Base-by-base conservation (phyloP, 116 monocot genomes). In the Papilionanthe hybrid region DNA sequence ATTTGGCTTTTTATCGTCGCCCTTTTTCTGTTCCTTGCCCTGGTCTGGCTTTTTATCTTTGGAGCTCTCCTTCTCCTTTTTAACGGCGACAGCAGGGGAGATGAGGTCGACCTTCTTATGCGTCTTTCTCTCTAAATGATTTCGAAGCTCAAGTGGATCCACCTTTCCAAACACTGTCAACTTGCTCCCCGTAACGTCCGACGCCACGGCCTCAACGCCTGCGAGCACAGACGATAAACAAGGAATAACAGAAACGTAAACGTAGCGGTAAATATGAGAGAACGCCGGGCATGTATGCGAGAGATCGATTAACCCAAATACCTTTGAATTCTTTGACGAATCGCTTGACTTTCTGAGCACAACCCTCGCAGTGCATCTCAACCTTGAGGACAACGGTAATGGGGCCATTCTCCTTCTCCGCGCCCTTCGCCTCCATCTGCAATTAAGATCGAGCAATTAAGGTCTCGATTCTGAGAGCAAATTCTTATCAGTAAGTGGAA, bases 41-140 rank as follows among this genome's bases (percentile, higher is more conserved):
- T 56, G 28, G 57, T 42, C 78, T 20, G 55, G 67, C 75, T 87
- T 81, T 60, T 84, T 1, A 11, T 19, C 71, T 17, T 76, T 76
- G 43, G 66, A 37, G 77, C 50, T 57, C 57, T 58, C 41, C 45
- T 45, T 45, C 49, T 77, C 71, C 29, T 83, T 75, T 28, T 78
- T 78, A 0, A 49, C 43, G 19, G 75, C 20, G 50, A 80, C 76
- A 42, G 82, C 71, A n/a, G 89, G 88, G 42, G 85, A 88, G 60
- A 96, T 19, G 80, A 96, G 83, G 37, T 87, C 93, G 6, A 96
- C 90, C 58, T 88, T 88, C 87, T 90, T 96, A 82, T 85, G 88
- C 45, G 82, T 90, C 76, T 88, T 93, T 49, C 19, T 60, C 79
- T 88, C 90, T 25, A 96, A 78, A 42, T 77, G 82, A 9, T 91